Conservation (phyloP, 1,139 yeast genomes). For the Kurtzmaniella quercitrusa region DNA sequence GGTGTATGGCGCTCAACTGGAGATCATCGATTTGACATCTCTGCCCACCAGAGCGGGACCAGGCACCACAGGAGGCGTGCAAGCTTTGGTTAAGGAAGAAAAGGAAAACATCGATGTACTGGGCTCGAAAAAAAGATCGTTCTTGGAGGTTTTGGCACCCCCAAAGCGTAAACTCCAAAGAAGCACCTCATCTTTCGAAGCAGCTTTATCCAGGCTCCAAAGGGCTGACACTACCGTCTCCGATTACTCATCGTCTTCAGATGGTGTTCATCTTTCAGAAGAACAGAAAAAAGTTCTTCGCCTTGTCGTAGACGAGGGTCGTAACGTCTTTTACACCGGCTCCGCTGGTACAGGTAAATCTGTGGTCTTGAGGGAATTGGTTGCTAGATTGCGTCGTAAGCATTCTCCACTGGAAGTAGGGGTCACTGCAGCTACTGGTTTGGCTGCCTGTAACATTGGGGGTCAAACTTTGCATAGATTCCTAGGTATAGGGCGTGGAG, state of each 20-base stretch:
- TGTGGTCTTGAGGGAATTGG: slow-evolving; percentile 59
- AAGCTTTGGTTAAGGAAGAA: background rate
- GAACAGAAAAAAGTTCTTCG: slow-evolving; percentile 72
- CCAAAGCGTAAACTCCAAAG: slow-evolving; percentile 3
- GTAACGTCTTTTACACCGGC: slow-evolving; percentile 69
- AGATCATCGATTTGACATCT: slow-evolving; percentile 11
- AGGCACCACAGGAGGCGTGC: background rate
- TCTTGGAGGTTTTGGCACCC: background rate
- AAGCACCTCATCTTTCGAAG: background rate
- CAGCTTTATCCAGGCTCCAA: background rate
- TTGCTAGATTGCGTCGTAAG: slow-evolving; percentile 33
- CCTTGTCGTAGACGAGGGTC: slow-evolving; percentile 53
- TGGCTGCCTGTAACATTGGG: slow-evolving; percentile 85
- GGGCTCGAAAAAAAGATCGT: background rate
- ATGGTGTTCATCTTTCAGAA: slow-evolving; percentile 22
- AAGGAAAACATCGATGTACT: background rate
- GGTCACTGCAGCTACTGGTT: slow-evolving; percentile 86
- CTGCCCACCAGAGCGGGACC: slow-evolving; percentile 2
- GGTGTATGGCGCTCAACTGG: slow-evolving; percentile 1
- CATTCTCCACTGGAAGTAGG: slow-evolving; percentile 55
- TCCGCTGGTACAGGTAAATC: slow-evolving; percentile 89
- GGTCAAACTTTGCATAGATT: slow-evolving; percentile 79
- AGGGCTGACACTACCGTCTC: background rate
- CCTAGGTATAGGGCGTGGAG: slow-evolving; percentile 75
- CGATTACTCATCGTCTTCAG: background rate